Evolutionary conservation across 495 filamentous ascomycete species (phyloP).

Genomic region (Aspergillus wentii): DNA sequence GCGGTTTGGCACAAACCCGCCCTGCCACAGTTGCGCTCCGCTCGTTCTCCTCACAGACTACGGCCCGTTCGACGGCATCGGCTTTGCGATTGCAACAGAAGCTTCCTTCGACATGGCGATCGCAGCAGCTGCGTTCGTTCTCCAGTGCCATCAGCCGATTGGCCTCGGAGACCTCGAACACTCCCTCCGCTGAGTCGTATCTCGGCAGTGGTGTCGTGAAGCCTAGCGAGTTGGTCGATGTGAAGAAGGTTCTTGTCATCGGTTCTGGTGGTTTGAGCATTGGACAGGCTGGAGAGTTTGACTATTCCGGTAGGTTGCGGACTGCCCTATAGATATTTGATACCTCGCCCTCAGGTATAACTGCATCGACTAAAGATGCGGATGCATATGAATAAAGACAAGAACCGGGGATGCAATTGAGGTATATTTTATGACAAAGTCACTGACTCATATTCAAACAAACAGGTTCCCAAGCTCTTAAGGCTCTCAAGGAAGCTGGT

Average conservation of each 20-base stretch:
- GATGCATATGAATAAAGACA: too few species aligned
- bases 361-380: too few species aligned
- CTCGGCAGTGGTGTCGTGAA: constrained; percentile 80
- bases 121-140: constrained; percentile 44
- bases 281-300: constrained; percentile 95
- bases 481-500: constrained; percentile 92
- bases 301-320: constrained; percentile 76
- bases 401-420: too few species aligned
- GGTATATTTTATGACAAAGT: too few species aligned
- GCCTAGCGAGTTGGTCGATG: constrained; percentile 69
- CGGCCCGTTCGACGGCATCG: constrained; percentile 28
- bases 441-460: too few species aligned
- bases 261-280: constrained; percentile 93
- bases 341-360: too few species aligned
- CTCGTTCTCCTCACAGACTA: constrained; percentile 36
- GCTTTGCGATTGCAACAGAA: constrained; percentile 37
- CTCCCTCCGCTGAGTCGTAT: constrained; percentile 84
- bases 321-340: neutral
- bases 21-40: constrained; percentile 36
- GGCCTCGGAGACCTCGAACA: constrained; percentile 48
- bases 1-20: constrained; percentile 38
- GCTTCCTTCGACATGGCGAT: constrained; percentile 29
- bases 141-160: constrained; percentile 36
- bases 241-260: constrained; percentile 93
- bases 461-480: constrained; percentile 89